A percentile compares a stretch with the other conserved stretches of the same genome.
Conservation (phyloP, 2,329 filamentous ascomycete genomes). For the Rutstroemia sp. region DNA sequence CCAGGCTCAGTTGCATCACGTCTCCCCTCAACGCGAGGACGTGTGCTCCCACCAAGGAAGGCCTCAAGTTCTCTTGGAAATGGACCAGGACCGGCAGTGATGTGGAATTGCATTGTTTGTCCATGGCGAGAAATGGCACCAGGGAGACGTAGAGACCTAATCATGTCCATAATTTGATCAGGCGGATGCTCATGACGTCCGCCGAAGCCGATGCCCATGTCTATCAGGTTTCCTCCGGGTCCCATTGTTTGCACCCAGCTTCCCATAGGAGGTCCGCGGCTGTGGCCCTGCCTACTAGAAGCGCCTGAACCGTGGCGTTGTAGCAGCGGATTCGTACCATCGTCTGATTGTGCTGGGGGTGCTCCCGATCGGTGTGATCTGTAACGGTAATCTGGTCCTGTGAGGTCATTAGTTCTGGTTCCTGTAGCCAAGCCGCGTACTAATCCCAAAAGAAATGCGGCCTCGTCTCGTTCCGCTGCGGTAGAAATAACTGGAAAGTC, state of each 20-base stretch:
- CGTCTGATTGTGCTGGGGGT: conserved; percentile 52
- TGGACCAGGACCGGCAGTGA: conserved; percentile 43
- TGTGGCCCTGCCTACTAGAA: conserved; percentile 37
- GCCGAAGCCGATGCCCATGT: conserved; percentile 24
- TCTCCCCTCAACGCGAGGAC: conserved; percentile 16
- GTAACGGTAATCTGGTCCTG: conserved; percentile 33
- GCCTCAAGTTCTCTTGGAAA: conserved; percentile 44
- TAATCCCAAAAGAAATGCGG: neutral
- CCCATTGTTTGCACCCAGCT: conserved; percentile 42
- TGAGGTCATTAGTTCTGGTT: conserved; percentile 27
- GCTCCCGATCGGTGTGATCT: conserved; percentile 46
- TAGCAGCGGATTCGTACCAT: conserved; percentile 81
- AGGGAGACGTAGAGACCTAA: conserved; percentile 28
- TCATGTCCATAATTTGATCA: conserved; percentile 26
- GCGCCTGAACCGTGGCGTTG: conserved; percentile 46
- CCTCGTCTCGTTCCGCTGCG: neutral
- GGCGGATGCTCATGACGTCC: conserved; percentile 27
- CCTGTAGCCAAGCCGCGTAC: neutral
- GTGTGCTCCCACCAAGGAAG: conserved; percentile 31
- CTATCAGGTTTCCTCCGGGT: conserved; percentile 30
- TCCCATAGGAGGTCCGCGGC: conserved; percentile 41
- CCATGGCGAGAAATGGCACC: conserved; percentile 35
- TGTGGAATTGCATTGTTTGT: conserved; percentile 52
- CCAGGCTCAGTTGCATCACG: conserved; percentile 27
- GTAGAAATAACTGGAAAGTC: neutral